Evolutionary conservation across 2,329 filamentous ascomycete species (phyloP), one percentile per base, ranked within the genome.

Genomic region (Boeremia lycopersici): DNA sequence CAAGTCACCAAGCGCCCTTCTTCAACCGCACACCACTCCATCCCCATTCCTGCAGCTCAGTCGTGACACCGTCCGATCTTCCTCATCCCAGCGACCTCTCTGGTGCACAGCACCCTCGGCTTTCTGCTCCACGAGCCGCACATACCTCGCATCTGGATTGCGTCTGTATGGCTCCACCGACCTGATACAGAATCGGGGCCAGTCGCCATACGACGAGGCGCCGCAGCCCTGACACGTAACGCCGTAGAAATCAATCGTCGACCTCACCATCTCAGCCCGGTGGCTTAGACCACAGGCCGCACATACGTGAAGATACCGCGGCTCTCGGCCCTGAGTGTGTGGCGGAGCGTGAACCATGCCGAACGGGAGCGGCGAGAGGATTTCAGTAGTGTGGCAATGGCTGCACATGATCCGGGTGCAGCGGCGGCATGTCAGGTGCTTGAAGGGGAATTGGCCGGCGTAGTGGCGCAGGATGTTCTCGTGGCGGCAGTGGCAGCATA

Each of bases 401-500:
- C 48, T 43, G 30, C 50, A 61, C 1, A 63, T 4, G 11, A 30
- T 42, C 2, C 48, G 43, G 17, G 40, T 7, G 50, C 58, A 61
- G n/a, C 51, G 42, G 17, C 35, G 28, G 35, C 56, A 63, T 19
- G 40, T 19, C 3, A 63, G 33, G 34, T 56, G 44, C 29, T 63
- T 58, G 53, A 61, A 63, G 15, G 60, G 58, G 15, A 59, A 57
- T 1, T 36, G 40, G 11, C 60, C 58, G 7, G 40, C 43, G 33
- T 47, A 59, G 46, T 63, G 60, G 4, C 47, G 50, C 1, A 63
- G 29, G 30, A 56, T 55, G 59, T 63, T 63, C 36, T 60, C 54
- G 31, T 60, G 51, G 8, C 39, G 59, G 25, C 59, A 63, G 23
- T 54, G 44, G 10, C 56, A 61, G 44, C 59, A 63, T 11, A 59